Evolutionary conservation across 495 filamentous ascomycete genomes (phyloP), one percentile per base, ranked within the genome.

Genomic region (Podospora conica): DNA sequence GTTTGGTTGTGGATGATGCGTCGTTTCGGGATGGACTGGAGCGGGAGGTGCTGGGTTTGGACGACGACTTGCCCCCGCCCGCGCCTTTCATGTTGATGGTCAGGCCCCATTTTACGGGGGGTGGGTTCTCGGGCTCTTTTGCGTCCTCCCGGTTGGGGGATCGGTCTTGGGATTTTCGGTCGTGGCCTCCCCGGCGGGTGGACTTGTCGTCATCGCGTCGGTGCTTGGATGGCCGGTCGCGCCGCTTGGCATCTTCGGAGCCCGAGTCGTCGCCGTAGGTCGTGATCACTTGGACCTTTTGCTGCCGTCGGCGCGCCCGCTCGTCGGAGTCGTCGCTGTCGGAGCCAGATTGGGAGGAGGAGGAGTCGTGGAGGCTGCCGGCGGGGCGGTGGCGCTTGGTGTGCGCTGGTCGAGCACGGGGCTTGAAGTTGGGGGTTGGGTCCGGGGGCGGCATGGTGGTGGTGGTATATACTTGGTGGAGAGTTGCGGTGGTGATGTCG

Each of bases 81-180:
- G 40, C n/a, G 5, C 66, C 40, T 58, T 74, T 77, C 71, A 74
- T 77, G 48, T 76, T 76, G 64, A 77, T 71, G n/a, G 72, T 80
- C 58, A 82, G 70, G 1, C 80, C 80, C 76, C 77, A 82, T 67
- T 79, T 79, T 57, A 77, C 68, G 27, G 77, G 65, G 21, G 77
- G 64, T 57, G 77, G 75, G 22, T 77, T 71, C 20, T 75, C 64
- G 10, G 74, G 54, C 66, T 77, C 80, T 77, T 71, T 23, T 75
- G 62, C 12, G 74, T 55, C 66, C 76, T 79, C 7, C 6, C 25
- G 25, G 12, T 10, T 33, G 70, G 80, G 65, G 53, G 72, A 67
- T 25, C 27, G 66, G 20, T 73, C 71, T 10, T 66, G 60, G 23
- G 24, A 24, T 73, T 80, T 67, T 75, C 66, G 18, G 74, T 75